Base-by-base conservation (phyloP, 768 basidiomycete species). In the Leccinum variicolor region DNA sequence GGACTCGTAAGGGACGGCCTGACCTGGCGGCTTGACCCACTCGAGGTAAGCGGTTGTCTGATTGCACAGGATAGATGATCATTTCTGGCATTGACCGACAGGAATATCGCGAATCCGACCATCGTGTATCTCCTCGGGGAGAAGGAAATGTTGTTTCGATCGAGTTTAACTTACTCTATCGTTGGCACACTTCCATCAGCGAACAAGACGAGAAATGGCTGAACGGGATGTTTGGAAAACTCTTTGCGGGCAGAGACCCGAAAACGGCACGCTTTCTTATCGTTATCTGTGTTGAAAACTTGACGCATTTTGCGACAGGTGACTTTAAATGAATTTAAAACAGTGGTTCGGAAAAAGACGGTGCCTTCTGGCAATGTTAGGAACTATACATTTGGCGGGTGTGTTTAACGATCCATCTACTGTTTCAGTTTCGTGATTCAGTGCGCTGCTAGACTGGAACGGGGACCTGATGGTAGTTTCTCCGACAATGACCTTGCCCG, bases 131-230 rank as follows among this genome's bases (percentile, higher is more conserved):
- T 14, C 81, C 84, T 39, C 79, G 84, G 11, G 91, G 90, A 36
- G 75, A 84, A 67, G 91, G 91, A 50, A 92, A 92, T 64, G 84
- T 81, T 36, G 82, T 84, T 56, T 89, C 90, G 0, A 68, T 90
- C 34, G 91, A 92, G 71, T 92, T 92, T 75, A 91, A 79, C 62
- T 62, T 81, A 21, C 66, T 80, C 17, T 79, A 81, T 62, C 76
- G 69, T 45, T 90, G 89, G 89, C 89, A 90, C 63, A 75, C 89
- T 19, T 78, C 84, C 1, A 66, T 87, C 1, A 84, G 83, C 6
- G 65, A 74, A 51, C 60, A 76, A 48, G 87, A 90, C 67, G 77
- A 79, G 0, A 54, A 75, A 46, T 89, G 86, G 86, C 76, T 81
- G 6, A 75, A 80, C 49, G 62, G 64, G 1, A 36, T 73, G 14